Evolutionary conservation across 2,329 filamentous ascomycete species (phyloP), one percentile per base, ranked within the genome.

Genomic region (Macroventuria anomochaeta): DNA sequence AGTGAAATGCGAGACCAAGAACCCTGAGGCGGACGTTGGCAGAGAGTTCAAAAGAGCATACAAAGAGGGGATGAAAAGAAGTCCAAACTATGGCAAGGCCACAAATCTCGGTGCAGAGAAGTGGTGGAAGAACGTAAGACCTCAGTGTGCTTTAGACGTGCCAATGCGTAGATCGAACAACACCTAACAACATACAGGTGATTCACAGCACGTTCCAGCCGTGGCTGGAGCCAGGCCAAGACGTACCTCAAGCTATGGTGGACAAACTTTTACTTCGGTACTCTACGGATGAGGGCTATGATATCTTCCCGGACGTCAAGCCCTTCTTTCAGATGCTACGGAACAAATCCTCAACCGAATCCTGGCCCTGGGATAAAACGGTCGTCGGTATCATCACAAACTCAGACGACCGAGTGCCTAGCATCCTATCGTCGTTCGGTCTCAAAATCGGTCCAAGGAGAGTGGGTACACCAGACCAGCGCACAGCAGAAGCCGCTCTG

Each of bases 361-460:
- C 36, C 7, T 77, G 75, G 74, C 66, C 52, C 5, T 79, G 77
- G 63, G 61, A 73, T 12, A 69, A 65, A 11, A 75, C 80, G 4
- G 72, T 84, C 1, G 72, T 85, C 5, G 85, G 85, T 21, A 75
- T 88, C 5, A 78, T 88, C 43, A 85, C 84, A 10, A 88, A 88
- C 65, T 87, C 85, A 0, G 85, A 88, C 59, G 79, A 83, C 63
- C 77, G 85, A n/a, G 81, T 87, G 0, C 78, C 80, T 0, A 69
- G 70, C 21, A 78, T 88, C 18, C 69, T 88, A 3, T 70, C 76
- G 0, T 83, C 82, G 0, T 71, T 87, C 4, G 83, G 82, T 1
- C 61, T 88, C 23, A 68, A 65, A 2, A 74, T 86, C 2, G 77
- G 62, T 1, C 47, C 64, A 8, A 56, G 61, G 15, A 58, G 63